Evolutionary conservation across 2,329 filamentous ascomycete genomes (phyloP), one percentile per base, ranked within the genome.

Genomic region (Aspergillus ruber): DNA sequence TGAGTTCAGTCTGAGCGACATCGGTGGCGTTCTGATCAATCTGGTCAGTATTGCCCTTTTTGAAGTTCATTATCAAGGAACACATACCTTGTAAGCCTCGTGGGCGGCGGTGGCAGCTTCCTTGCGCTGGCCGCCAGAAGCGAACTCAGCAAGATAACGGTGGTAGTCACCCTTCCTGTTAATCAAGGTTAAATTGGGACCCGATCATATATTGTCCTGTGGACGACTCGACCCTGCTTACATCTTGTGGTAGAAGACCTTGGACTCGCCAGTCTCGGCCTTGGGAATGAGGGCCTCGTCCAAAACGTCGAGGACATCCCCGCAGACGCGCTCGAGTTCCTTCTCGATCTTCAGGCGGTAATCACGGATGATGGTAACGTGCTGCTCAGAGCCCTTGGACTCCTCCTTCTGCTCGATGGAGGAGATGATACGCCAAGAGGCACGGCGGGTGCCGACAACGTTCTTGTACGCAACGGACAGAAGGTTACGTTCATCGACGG

Each of bases 221-320:
- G 36, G 88, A 63, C 89, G 86, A 66, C 85, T 86, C 59, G 86
- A 90, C 20, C 23, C 93, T 76, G 69, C 95, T 89, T 78, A 96
- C 91, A 97, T 97, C 85, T 97, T 97, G 86, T 96, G 90, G 81
- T 97, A 97, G 77, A 97, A 97, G 71, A 97, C 91, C 85, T 96
- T 97, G 73, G 90, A 95, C 82, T 97, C 91, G 78, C 91, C 91
- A 60, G 88, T 86, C 76, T 93, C 86, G 69, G 91, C 91, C 76
- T 93, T 91, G 74, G 90, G 90, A 70, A 97, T 97, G 67, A 97
- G 81, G 70, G 84, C 85, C 68, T 95, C 80, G 72, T 96, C 90
- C 59, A 97, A 81, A 62, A 97, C 91, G 65, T 95, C 86, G 62
- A 97, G 86, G 62, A 96, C 89, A 78, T 97, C 91, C 78, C 96